phyloP scores from a whole-genome alignment of 257 asterid species.

The Agastache rugosa region DNA sequence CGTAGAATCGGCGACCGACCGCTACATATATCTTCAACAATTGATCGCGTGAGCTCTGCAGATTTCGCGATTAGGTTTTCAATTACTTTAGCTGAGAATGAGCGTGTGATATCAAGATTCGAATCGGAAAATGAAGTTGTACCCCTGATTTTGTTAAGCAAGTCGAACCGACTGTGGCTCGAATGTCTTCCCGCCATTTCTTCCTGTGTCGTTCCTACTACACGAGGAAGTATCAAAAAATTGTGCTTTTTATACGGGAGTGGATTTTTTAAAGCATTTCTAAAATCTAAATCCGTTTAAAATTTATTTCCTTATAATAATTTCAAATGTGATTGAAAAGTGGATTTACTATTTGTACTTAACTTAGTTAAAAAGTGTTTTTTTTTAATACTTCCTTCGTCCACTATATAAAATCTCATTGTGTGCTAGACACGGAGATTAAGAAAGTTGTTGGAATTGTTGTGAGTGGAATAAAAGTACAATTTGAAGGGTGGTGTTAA shows the following conservation, averaged over 20 bases:
- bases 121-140: conserved; percentile 3
- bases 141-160: conserved; percentile 66
- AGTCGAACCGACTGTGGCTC: conserved; percentile 41
- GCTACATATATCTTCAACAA: conserved; percentile 58
- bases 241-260: not conserved
- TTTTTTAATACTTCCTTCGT: no score
- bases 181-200: conserved; percentile 63
- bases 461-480: no score
- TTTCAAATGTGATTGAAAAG: no score
- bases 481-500: no score
- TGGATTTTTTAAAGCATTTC: no score
- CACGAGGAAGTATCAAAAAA: not conserved
- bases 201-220: conserved; percentile 21
- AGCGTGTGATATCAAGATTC: not conserved
- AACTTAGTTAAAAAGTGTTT: no score
- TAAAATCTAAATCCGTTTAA: no score
- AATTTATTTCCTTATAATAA: no score
- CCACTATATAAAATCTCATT: no score
- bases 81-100: not conserved
- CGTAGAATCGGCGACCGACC: conserved; percentile 56
- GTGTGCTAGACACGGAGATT: no score
- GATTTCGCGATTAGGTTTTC: conserved; percentile 14
- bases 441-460: no score
- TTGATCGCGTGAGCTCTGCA: conserved; percentile 72
- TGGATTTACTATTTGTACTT: no score